Conservation (phyloP, 2,329 filamentous ascomycete genomes). For the Phialocephala subalpina region DNA sequence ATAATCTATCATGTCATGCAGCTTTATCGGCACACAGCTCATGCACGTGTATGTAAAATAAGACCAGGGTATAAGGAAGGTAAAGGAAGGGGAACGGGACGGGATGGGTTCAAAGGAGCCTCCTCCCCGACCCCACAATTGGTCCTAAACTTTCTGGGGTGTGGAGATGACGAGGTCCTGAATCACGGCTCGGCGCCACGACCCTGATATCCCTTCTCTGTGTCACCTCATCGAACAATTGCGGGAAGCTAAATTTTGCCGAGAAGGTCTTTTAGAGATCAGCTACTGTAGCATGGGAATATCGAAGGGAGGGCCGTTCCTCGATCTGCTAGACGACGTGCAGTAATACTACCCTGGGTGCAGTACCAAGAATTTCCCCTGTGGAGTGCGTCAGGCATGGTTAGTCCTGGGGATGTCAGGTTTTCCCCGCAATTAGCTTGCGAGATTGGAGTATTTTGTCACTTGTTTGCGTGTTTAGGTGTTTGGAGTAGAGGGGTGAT, state of each 20-base stretch:
- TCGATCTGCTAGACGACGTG: conserved; percentile 5
- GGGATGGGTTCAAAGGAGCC: background rate
- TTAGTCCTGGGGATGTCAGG: no score
- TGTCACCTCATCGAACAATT: no score
- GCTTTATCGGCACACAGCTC: background rate
- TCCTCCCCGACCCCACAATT: conserved; percentile 3
- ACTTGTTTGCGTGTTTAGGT: background rate
- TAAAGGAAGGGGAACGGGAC: background rate
- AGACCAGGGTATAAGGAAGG: background rate
- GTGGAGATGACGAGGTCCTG: background rate
- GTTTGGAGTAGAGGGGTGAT: background rate
- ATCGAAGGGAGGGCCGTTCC: background rate
- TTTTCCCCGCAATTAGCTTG: conserved; percentile 1
- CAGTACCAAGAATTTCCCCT: background rate
- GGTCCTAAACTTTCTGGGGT: background rate
- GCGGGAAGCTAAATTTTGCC: no score
- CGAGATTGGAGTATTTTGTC: background rate
- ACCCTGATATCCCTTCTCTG: background rate
- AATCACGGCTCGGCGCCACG: no score
- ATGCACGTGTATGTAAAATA: background rate
- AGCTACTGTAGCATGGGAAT: no score
- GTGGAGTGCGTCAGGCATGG: background rate
- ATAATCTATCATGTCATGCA: background rate
- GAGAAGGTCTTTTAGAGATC: no score
- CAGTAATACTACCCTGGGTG: background rate